Conservation (phyloP, 495 filamentous ascomycete species). For the Paragyromitra xinjiangensis region DNA sequence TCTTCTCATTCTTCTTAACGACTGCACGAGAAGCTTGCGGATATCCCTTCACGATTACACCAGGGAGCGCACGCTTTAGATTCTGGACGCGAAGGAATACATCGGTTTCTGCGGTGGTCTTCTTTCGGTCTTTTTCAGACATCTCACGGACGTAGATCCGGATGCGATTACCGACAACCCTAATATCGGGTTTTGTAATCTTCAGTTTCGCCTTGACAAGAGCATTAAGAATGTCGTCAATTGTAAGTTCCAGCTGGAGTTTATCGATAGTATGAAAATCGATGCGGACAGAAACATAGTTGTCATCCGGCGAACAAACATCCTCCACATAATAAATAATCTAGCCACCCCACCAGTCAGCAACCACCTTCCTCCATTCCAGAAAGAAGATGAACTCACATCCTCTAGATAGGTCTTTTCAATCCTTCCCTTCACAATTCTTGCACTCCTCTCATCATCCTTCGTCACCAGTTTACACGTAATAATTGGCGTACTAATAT, state of each 20-base stretch:
- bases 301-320: slow-evolving; percentile 76
- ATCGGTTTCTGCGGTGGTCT: slow-evolving; percentile 66
- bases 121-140: slow-evolving; percentile 51
- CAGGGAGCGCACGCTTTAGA: slow-evolving; percentile 80
- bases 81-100: slow-evolving; percentile 82
- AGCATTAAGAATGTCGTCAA: slow-evolving; percentile 73
- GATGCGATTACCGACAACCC: slow-evolving; percentile 62
- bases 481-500: slow-evolving; percentile 93
- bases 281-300: slow-evolving; percentile 76
- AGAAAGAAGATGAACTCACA: slow-evolving; percentile 56
- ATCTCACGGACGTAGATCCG: slow-evolving; percentile 64
- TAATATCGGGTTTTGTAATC: slow-evolving; percentile 66
- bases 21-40: slow-evolving; percentile 85
- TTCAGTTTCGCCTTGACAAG: slow-evolving; percentile 83
- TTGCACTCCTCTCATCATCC: slow-evolving; percentile 74
- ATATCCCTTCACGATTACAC: slow-evolving; percentile 84
- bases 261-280: slow-evolving; percentile 78
- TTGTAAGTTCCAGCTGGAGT: slow-evolving; percentile 77
- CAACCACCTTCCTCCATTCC: neutral
- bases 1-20: slow-evolving; percentile 72
- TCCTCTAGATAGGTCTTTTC: slow-evolving; percentile 85
- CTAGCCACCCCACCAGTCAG: slow-evolving; percentile 56
- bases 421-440: slow-evolving; percentile 87
- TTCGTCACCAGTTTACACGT: slow-evolving; percentile 79
- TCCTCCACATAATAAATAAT: slow-evolving; percentile 82